Evolutionary conservation across 2,329 filamentous ascomycete species (phyloP).

Genomic region (Sporothrix protearum): DNA sequence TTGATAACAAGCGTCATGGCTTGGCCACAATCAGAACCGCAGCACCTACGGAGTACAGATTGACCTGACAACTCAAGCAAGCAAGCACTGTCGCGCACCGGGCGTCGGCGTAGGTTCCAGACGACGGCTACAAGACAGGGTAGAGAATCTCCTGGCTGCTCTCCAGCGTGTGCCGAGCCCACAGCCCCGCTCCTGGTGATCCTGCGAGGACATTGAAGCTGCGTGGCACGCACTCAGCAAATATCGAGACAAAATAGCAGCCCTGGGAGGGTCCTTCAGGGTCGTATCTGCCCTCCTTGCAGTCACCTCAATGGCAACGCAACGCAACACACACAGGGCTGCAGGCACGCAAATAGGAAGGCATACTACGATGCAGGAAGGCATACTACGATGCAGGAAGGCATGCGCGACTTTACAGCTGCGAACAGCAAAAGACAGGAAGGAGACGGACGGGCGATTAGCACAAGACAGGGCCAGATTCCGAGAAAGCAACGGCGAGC

Average conservation of each 20-base stretch:
- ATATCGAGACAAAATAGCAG: neutral
- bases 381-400: neutral
- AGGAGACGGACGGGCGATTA: too few species aligned
- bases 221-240: neutral
- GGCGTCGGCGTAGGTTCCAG: neutral
- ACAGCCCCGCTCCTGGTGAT: neutral
- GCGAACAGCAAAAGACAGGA: neutral
- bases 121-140: neutral
- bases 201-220: neutral
- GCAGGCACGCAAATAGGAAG: neutral
- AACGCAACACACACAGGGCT: neutral
- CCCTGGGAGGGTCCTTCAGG: neutral
- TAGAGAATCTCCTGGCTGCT: neutral
- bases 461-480: neutral
- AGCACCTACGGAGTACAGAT: neutral
- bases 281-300: neutral
- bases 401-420: neutral
- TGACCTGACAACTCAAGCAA: too few species aligned
- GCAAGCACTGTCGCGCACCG: neutral
- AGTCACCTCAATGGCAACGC: neutral
- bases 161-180: neutral
- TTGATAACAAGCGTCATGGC: neutral
- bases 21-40: neutral
- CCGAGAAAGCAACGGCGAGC: neutral
- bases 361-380: neutral